Base-by-base conservation (phyloP, 129 eudicot species). In the Oenanthe sinensis region DNA sequence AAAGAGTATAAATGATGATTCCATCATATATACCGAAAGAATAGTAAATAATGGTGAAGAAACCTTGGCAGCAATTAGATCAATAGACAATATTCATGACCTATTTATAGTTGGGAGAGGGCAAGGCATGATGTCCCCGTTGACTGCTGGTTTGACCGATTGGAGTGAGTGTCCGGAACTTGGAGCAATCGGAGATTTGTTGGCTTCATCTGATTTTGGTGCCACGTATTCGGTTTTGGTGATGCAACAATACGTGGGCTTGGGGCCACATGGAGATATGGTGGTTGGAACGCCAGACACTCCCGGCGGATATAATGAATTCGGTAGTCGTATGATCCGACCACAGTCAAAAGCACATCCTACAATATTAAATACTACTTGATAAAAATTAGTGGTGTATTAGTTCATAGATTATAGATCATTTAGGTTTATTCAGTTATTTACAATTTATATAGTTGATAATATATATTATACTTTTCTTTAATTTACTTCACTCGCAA, bases 101-200 rank as follows among this genome's bases (percentile, higher is more conserved):
- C 80, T 93, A 45, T 89, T 86, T 58, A 86, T 93, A 26, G 98
- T 93, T 4, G 98, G 97, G 4, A 88, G 97, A 76, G 98, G 98
- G 6, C 91, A 89, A 74, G 97, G 96, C 65, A 69, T 77, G 72
- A 49, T 80, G 30, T 88, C 97, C 3, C 92, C 93, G 39, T 79
- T 93, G 48, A 93, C 96, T 17, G 96, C 97, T 0, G 97, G 97
- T 73, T 84, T 91, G 52, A 93, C 97, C 0, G 98, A 91, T 74
- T 91, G 97, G 98, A 93, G 98, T 47, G 98, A 93, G 80, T 93
- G 98, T 75, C 98, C 97, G 0, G 98, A 93, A 83, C 85, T 93
- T 0, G 97, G 98, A 20, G 93, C 98, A n/a, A 88, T 93, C 3
- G 96, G 98, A 77, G 98, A 93, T 77, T 78, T 93, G 45, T 81